Percentiles rank a stretch among this genome's conserved stretches.
Evolutionary conservation across 768 basidiomycete species (phyloP).

Genomic region (Paxillus ammoniavirescens): DNA sequence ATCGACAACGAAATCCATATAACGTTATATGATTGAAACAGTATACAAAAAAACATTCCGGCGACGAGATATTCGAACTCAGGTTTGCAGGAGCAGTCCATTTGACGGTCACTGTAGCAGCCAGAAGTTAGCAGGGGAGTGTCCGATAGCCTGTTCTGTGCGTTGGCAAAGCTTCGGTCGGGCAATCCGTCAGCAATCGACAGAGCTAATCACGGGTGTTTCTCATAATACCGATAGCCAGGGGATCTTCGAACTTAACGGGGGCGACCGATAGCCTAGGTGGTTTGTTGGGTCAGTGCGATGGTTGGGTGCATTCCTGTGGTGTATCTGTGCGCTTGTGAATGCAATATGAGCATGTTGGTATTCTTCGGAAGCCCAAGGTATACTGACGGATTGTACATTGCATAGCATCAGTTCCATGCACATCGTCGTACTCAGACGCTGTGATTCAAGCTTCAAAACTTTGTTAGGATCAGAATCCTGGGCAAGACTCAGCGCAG

Average conservation of each 20-base stretch:
- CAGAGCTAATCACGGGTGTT: background rate
- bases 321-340: background rate
- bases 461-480: background rate
- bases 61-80: conserved; percentile 1
- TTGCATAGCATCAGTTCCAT: no score
- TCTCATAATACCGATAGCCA: conserved; percentile 16
- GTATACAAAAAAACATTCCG: no score
- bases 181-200: background rate
- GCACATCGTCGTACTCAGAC: no score
- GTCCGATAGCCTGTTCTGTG: background rate
- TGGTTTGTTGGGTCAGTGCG: background rate
- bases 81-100: no score
- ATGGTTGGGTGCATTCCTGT: background rate
- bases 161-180: conserved; percentile 22
- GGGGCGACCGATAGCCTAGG: conserved; percentile 39
- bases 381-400: no score
- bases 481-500: no score
- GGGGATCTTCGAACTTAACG: conserved; percentile 14
- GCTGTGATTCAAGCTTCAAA: no score
- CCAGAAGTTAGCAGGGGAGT: background rate
- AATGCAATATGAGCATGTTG: conserved; percentile 12
- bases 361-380: background rate
- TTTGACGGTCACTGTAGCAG: background rate
- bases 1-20: no score
- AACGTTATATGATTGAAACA: no score